Base-by-base conservation (phyloP, 345 rosid genomes). In the Schrenkiella parvula region DNA sequence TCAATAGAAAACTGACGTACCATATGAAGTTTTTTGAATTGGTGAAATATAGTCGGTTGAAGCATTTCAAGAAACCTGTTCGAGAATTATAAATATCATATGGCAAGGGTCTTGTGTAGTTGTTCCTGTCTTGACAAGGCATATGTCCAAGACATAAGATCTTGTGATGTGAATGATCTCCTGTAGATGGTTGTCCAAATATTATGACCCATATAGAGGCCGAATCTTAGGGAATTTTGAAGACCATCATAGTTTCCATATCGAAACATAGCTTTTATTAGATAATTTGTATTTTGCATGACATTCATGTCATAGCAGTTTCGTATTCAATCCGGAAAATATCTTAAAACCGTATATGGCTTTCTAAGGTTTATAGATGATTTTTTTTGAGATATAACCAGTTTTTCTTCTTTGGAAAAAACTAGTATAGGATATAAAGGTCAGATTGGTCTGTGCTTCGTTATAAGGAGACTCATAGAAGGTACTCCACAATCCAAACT, bases 201-300 rank as follows among this genome's bases (percentile, higher is more conserved):
- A 18, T 85, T 81, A 11, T 77, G 77, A 22, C 84, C 89, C 0
- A 84, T 29, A 56, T 78, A 23, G 6, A 85, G 18, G 39, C 81
- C 84, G 3, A 82, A 84, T 19, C n/a, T 19, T 5, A 80, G 84
- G 1, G 12, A 1, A 7, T 34, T 25, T 23, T 69, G 43, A 38
- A 29, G 48, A 5, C 41, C 71, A 34, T 84, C 87, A 32, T 81
- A 84, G 5, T 82, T 82, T 35, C 85, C 87, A 22, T 80, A 75
- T 69, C 52, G 5, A 28, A 79, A 77, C 22, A 1, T 3, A 0
- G 70, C 76, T 25, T 73, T 53, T 23, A 82, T 76, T 6, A 75
- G 8, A 50, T 84, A 84, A 0, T 61, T 53, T 18, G 75, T 48
- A 11, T 77, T 82, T 43, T 52, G 26, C 2, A 1, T 18, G 2